Percentiles rank a stretch among this genome's conserved stretches.
phyloP scores from a whole-genome alignment of 352 stramenopile species.

The Lagenidium sp. region DNA sequence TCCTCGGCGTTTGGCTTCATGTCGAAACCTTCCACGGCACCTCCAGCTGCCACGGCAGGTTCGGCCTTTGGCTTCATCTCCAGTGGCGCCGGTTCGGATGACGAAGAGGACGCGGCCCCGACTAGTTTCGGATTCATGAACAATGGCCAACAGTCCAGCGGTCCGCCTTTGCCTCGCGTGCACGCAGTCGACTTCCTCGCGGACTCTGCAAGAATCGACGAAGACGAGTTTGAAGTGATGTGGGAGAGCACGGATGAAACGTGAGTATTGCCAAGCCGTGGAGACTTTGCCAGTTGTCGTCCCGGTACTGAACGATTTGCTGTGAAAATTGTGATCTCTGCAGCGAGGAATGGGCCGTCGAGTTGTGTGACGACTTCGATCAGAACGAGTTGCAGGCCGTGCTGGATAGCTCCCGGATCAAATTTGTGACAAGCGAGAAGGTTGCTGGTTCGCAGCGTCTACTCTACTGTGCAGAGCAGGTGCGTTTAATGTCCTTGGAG shows the following conservation, averaged over 20 bases:
- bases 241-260: constrained; percentile 74
- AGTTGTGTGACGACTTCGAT: constrained; percentile 48
- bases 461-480: constrained; percentile 75
- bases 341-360: constrained; percentile 69
- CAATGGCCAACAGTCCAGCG: constrained; percentile 8
- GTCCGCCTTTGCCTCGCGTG: constrained; percentile 19
- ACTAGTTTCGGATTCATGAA: constrained; percentile 31
- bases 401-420: constrained; percentile 55
- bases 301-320: too few species aligned
- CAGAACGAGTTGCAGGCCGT: constrained; percentile 40
- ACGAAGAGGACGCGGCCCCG: constrained; percentile 35
- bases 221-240: constrained; percentile 57
- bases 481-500: constrained; percentile 16
- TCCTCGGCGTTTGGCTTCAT: constrained; percentile 47
- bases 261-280: too few species aligned
- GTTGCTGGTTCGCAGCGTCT: constrained; percentile 73
- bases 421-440: constrained; percentile 62
- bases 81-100: constrained; percentile 22
- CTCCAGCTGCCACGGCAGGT: constrained; percentile 3
- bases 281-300: too few species aligned
- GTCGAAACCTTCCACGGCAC: background rate
- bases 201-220: constrained; percentile 28
- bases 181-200: constrained; percentile 52
- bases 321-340: constrained; percentile 5
- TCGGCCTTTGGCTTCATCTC: constrained; percentile 82